Percentiles rank a stretch among this genome's conserved stretches.
These are phyloP conservation scores for Pythium brachiatum DNA, from an alignment of 352 stramenopile species.

Conservation along the genomic window DNA sequence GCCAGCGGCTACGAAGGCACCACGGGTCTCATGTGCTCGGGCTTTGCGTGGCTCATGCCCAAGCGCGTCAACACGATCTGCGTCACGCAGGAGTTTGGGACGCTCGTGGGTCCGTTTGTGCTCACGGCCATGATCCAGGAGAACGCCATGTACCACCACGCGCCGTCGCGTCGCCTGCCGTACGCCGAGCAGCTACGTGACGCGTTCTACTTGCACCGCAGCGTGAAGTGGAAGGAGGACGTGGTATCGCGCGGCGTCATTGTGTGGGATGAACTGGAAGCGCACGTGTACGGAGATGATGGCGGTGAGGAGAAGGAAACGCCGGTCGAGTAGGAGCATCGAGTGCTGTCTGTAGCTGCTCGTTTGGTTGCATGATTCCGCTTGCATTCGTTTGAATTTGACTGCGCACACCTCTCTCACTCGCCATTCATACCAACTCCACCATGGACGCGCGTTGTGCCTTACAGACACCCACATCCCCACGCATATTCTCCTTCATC, in stretches of 20 bases:
- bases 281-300: slow-evolving; percentile 13
- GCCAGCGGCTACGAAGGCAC: slow-evolving; percentile 56
- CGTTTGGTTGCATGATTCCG: too few species aligned
- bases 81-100: slow-evolving; percentile 74
- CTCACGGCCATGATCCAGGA: slow-evolving; percentile 60
- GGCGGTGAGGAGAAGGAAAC: not conserved
- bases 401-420: too few species aligned
- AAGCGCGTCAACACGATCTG: slow-evolving; percentile 30
- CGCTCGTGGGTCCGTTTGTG: slow-evolving; percentile 49
- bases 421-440: too few species aligned
- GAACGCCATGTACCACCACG: slow-evolving; percentile 56
- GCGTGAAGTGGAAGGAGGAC: slow-evolving; percentile 53
- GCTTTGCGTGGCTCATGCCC: slow-evolving; percentile 32
- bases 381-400: too few species aligned
- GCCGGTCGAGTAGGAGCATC: too few species aligned
- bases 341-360: too few species aligned
- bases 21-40: slow-evolving; percentile 40
- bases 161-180: slow-evolving; percentile 37
- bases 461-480: too few species aligned
- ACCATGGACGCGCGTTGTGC: too few species aligned
- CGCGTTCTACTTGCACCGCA: slow-evolving; percentile 77
- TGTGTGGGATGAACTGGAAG: slow-evolving; percentile 45
- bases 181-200: slow-evolving; percentile 66
- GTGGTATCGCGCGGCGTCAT: slow-evolving; percentile 49
- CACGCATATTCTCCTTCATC: too few species aligned